phyloP scores from a whole-genome alignment of 2,329 filamentous ascomycete species.

The Neofusicoccum kwambonambiense region DNA sequence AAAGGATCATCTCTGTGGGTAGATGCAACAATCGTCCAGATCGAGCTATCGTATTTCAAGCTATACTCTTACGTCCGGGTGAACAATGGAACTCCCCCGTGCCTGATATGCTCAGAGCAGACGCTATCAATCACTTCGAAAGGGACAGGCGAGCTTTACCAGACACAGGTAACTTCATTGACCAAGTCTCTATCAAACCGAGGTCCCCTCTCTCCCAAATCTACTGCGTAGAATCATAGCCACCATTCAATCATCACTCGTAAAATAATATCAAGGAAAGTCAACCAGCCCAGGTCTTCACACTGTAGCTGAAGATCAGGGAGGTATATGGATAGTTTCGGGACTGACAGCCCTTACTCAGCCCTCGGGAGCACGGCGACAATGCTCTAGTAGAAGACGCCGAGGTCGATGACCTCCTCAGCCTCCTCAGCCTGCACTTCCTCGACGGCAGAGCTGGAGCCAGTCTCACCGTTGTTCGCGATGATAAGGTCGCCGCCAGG shows the following conservation, averaged over 20 bases:
- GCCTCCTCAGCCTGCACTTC: not conserved
- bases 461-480: slow-evolving; percentile 15
- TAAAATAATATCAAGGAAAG: not conserved
- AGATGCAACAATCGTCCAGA: too few species aligned
- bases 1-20: too few species aligned
- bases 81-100: too few species aligned
- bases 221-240: not conserved
- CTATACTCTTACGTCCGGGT: too few species aligned
- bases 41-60: too few species aligned
- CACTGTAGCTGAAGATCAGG: not conserved
- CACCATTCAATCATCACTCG: not conserved
- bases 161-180: not conserved
- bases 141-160: too few species aligned
- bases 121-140: too few species aligned
- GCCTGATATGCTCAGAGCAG: too few species aligned
- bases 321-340: not conserved
- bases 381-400: slow-evolving; percentile 11
- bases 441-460: not conserved
- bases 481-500: slow-evolving; percentile 6
- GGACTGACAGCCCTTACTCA: too few species aligned
- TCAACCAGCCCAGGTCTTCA: not conserved
- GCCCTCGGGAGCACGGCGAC: too few species aligned
- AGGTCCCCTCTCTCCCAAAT: not conserved
- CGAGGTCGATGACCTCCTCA: slow-evolving; percentile 9
- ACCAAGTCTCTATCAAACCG: not conserved